Conservation (phyloP, 2,329 filamentous ascomycete species). For the Epichloe scottii region DNA sequence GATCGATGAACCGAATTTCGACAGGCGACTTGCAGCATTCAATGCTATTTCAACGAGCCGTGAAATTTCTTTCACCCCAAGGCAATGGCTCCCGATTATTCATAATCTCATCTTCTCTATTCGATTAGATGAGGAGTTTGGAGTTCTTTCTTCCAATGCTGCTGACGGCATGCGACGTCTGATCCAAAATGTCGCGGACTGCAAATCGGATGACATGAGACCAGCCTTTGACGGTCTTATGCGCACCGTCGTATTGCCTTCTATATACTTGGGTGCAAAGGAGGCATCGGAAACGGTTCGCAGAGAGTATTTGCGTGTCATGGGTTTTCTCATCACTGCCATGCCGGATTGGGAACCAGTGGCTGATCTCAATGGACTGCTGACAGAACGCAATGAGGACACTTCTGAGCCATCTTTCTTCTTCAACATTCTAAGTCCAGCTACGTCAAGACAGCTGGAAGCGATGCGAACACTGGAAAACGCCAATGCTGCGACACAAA, state of each 20-base stretch:
- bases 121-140: conserved; percentile 75
- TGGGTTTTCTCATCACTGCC: conserved; percentile 63
- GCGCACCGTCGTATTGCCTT: conserved; percentile 54
- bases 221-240: conserved; percentile 45
- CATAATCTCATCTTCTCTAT: conserved; percentile 86
- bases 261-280: conserved; percentile 62
- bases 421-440: conserved; percentile 81
- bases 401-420: conserved; percentile 63
- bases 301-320: conserved; percentile 65
- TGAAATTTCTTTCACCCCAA: conserved; percentile 46
- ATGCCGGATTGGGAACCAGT: conserved; percentile 60
- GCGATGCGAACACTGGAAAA: conserved; percentile 66
- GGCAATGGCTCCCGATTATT: conserved; percentile 77
- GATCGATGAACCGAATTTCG: conserved; percentile 81
- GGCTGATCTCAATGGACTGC: conserved; percentile 59
- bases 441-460: conserved; percentile 72
- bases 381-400: conserved; percentile 52
- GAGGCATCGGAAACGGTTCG: conserved; percentile 76
- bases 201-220: conserved; percentile 19
- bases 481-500: conserved; percentile 48
- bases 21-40: conserved; percentile 67
- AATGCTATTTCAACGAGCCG: conserved; percentile 52
- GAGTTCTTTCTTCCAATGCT: conserved; percentile 67
- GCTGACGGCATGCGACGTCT: conserved; percentile 71
- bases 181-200: conserved; percentile 47